A percentile compares a stretch with the other conserved stretches of the same genome.
phyloP scores from a whole-genome alignment of 139 green algal species.

The Chlamydomonas sphaeroides region DNA sequence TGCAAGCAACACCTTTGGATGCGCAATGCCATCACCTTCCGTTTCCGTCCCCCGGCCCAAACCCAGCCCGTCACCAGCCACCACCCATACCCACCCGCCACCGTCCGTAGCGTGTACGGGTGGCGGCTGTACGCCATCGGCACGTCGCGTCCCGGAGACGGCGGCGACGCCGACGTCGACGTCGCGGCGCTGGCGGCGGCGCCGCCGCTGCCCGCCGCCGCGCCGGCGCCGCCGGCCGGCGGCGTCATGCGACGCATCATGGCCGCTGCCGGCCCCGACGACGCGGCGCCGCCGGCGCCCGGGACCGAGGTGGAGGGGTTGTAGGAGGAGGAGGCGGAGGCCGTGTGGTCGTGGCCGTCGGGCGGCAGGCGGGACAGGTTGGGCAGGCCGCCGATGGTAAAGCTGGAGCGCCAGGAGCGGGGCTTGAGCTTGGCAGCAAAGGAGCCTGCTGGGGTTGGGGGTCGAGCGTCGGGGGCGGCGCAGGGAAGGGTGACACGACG shows the following conservation, averaged over 20 bases:
- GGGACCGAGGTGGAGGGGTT: conserved; percentile 27
- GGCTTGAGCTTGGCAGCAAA: conserved; percentile 40
- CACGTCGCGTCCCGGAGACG: conserved; percentile 27
- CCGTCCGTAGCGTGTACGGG: conserved; percentile 49
- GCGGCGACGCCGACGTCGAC: conserved; percentile 29
- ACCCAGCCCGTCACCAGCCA: background rate
- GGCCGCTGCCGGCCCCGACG: background rate
- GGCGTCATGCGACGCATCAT: conserved; percentile 33
- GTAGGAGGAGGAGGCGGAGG: conserved; percentile 32
- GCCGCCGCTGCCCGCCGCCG: background rate
- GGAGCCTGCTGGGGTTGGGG: too few species aligned
- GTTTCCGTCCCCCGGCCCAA: too few species aligned
- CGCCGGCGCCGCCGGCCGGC: background rate
- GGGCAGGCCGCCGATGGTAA: conserved; percentile 38
- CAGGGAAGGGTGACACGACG: too few species aligned
- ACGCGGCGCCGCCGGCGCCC: conserved; percentile 3
- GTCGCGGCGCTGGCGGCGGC: conserved; percentile 24
- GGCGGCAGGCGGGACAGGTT: conserved; percentile 21
- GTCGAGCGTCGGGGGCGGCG: too few species aligned
- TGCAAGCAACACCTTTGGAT: too few species aligned
- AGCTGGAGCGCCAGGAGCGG: conserved; percentile 29
- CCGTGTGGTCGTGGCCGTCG: conserved; percentile 14
- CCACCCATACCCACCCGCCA: conserved; percentile 11
- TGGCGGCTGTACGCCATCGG: conserved; percentile 37
- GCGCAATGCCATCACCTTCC: too few species aligned